A percentile compares a stretch with the other conserved stretches of the same genome.
Evolutionary conservation across 176 grass and related monocot species (phyloP).

Genomic region (Otatea glauca): DNA sequence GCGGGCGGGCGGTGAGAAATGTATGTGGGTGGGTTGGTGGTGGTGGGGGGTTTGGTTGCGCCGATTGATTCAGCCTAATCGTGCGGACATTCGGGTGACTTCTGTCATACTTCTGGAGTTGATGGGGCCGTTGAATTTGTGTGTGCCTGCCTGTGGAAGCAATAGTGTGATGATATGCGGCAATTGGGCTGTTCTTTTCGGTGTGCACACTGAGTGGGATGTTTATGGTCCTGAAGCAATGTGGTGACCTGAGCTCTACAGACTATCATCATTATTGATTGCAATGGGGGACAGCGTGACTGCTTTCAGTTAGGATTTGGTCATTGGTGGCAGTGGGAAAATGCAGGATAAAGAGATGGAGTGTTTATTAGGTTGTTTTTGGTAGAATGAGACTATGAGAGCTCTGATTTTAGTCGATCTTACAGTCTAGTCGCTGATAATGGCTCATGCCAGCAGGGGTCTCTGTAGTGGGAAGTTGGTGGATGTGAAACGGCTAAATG

Average conservation of each 20-base stretch:
- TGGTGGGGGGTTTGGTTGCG: neutral
- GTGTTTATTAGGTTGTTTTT: neutral
- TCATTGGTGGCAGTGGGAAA: neutral
- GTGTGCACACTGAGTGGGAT: slow-evolving; percentile 13
- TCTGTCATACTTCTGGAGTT: neutral
- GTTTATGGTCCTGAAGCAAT: neutral
- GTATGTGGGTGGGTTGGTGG: no score
- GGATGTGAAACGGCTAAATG: slow-evolving; percentile 12
- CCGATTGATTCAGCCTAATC: neutral
- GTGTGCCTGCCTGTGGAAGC: slow-evolving; percentile 30
- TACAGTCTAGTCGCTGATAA: neutral
- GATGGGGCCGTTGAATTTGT: slow-evolving; percentile 38
- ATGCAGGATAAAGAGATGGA: neutral
- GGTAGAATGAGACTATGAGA: neutral
- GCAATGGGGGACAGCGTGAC: neutral
- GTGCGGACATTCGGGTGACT: neutral
- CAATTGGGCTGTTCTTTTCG: slow-evolving; percentile 16
- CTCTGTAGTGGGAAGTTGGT: neutral
- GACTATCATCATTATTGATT: slow-evolving; percentile 9
- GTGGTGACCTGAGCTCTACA: neutral
- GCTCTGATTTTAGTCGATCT: neutral
- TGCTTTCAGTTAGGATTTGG: slow-evolving; percentile 27
- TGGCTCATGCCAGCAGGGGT: neutral
- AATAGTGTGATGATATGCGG: slow-evolving; percentile 2
- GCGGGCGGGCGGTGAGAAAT: neutral